Conservation (phyloP, 2,329 filamentous ascomycete genomes). For the Cladosporium sp. region DNA sequence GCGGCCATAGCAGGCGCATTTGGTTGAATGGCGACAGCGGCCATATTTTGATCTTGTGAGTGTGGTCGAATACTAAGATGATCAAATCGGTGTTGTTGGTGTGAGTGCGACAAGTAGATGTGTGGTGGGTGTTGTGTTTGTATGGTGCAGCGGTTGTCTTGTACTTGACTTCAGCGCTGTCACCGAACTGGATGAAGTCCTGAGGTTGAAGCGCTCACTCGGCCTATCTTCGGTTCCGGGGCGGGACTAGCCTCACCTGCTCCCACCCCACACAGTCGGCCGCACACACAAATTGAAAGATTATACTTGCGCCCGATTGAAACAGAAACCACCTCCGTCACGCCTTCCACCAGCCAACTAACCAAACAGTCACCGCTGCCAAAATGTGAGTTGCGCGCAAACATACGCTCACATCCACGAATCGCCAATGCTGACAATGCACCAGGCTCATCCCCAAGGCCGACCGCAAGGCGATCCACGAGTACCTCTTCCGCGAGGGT, state of each 20-base stretch:
- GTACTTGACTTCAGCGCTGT: too few species aligned
- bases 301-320: conserved; percentile 11
- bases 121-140: too few species aligned
- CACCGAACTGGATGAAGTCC: too few species aligned
- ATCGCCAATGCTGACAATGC: conserved; percentile 21
- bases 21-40: background rate
- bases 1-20: background rate
- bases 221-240: too few species aligned
- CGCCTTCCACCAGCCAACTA: conserved; percentile 12
- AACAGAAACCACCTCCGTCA: conserved; percentile 1
- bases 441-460: conserved; percentile 96
- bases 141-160: too few species aligned
- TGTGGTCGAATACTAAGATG: too few species aligned
- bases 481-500: conserved; percentile 88
- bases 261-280: background rate
- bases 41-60: background rate
- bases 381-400: conserved; percentile 35
- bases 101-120: too few species aligned
- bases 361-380: conserved; percentile 31
- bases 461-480: conserved; percentile 99
- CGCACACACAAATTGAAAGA: conserved; percentile 6
- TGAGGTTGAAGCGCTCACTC: too few species aligned
- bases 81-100: too few species aligned
- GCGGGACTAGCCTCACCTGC: background rate
- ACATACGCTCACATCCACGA: background rate